Evolutionary conservation across 148 eudicot genomes (phyloP).

Genomic region (Fagopyrum esculentum): DNA sequence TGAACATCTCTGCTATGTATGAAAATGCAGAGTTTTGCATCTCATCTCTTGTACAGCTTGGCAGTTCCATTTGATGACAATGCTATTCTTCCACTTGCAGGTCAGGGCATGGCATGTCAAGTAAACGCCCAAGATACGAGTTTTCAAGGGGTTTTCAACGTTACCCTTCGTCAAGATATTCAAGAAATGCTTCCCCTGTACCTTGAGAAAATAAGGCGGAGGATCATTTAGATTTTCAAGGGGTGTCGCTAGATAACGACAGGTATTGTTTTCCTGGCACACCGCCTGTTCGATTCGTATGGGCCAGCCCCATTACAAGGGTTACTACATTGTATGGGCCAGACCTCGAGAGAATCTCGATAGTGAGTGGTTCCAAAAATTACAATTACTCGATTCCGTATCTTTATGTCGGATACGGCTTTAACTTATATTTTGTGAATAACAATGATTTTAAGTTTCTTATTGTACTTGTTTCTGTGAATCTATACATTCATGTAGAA

Average conservation of each 20-base stretch:
- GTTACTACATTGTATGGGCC: no score
- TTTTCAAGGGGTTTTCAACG: conserved; percentile 43
- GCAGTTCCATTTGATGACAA: not conserved
- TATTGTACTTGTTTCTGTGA: no score
- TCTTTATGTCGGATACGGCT: no score
- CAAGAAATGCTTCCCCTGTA: conserved; percentile 47
- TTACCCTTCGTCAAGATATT: conserved; percentile 51
- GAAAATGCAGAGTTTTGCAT: not conserved
- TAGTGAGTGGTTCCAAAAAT: no score
- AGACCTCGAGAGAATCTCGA: no score
- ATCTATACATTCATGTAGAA: no score
- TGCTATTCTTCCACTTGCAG: conserved; percentile 22
- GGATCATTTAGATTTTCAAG: conserved; percentile 45
- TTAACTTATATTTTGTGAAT: no score
- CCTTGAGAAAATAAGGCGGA: conserved; percentile 42
- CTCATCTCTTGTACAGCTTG: not conserved
- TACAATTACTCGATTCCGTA: no score
- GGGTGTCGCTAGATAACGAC: not conserved
- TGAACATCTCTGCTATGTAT: not conserved
- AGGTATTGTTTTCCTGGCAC: not conserved
- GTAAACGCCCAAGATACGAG: conserved; percentile 57
- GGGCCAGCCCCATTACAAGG: no score
- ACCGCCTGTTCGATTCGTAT: no score
- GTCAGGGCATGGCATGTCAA: conserved; percentile 40
- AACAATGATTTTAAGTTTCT: no score